Conservation (phyloP, 768 basidiomycete species). For the Fomitopsis serialis region DNA sequence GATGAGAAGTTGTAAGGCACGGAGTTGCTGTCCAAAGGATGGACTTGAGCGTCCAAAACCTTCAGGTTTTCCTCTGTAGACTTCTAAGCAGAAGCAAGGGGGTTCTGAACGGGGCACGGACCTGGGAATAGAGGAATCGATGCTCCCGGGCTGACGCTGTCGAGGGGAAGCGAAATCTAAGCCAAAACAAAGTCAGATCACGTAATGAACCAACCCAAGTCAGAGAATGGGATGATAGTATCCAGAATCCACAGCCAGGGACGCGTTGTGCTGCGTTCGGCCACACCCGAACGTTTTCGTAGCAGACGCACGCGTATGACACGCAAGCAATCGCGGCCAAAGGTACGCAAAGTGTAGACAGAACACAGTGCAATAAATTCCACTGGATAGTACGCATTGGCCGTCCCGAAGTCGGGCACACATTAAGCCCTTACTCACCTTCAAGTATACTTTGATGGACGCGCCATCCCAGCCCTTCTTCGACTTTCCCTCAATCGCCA, state of each 20-base stretch:
- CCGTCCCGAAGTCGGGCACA: too few species aligned
- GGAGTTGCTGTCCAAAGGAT: slow-evolving; percentile 68
- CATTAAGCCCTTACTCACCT: slow-evolving; percentile 37
- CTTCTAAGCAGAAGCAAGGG: neutral
- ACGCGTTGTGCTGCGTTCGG: too few species aligned
- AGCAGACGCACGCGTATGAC: too few species aligned
- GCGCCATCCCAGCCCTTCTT: slow-evolving; percentile 62
- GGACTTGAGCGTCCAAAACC: slow-evolving; percentile 65
- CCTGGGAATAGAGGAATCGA: slow-evolving; percentile 73
- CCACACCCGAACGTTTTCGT: too few species aligned
- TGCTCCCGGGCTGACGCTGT: slow-evolving; percentile 58
- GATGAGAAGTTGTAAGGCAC: slow-evolving; percentile 74
- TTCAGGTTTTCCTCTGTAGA: slow-evolving; percentile 73
- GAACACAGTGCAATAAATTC: too few species aligned
- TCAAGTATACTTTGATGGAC: slow-evolving; percentile 70
- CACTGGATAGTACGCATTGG: too few species aligned
- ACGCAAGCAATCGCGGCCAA: too few species aligned
- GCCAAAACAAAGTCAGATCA: neutral
- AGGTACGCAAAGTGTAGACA: too few species aligned
- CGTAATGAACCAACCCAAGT: too few species aligned
- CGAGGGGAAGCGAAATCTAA: slow-evolving; percentile 65
- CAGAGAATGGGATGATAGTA: too few species aligned
- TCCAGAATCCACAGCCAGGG: neutral
- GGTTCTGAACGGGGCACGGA: slow-evolving; percentile 22
- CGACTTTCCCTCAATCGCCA: slow-evolving; percentile 71